Evolutionary conservation across 2,329 filamentous ascomycete genomes (phyloP), one percentile per base, ranked within the genome.

Genomic region (Cytospora leucostoma): DNA sequence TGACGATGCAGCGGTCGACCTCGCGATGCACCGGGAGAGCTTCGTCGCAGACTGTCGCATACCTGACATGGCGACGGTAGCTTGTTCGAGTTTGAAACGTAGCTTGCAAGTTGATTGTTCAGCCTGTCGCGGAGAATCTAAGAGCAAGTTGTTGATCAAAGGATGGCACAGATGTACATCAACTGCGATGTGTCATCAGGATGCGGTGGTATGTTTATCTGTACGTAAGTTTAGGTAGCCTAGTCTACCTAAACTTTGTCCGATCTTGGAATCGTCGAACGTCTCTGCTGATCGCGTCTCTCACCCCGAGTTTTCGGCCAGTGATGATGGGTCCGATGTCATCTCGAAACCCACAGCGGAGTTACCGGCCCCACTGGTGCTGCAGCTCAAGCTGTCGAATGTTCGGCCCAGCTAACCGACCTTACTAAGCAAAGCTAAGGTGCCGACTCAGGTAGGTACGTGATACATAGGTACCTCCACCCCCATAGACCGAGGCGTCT

Each of bases 31-130:
- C 69, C 67, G 71, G 61, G 76, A 74, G 63, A 80, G 74, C 65
- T 73, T 75, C 58, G 71, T 70, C 54, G 75, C 70, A 34, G 76
- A 74, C 63, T 76, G 76, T 65, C 77, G 75, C 63, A 79, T 66
- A 47, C 77, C 74, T 79, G 81, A 80, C 7, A 56, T 53, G 56
- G 40, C 50, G 65, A 56, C 61, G 61, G 66, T 68, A 65, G 55
- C 32, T 56, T 47, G 40, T 53, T 47, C 12, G 4, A n/a, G 51
- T 33, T 32, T 21, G 19, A 37, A 13, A 47, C 2, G 32, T 7
- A 7, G 6, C 17, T 44, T n/a, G 54, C 19, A n/a, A 17, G 17
- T 27, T n/a, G 19, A 32, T 11, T 38, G 44, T 10, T 6, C 17
- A n/a, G n/a, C 7, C 15, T 33, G n/a, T 33, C 12, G 19, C 10